Evolutionary conservation across 1,284 basidiomycete species (phyloP), one percentile per base, ranked within the genome.

Genomic region (Fomitopsis schrenkii): DNA sequence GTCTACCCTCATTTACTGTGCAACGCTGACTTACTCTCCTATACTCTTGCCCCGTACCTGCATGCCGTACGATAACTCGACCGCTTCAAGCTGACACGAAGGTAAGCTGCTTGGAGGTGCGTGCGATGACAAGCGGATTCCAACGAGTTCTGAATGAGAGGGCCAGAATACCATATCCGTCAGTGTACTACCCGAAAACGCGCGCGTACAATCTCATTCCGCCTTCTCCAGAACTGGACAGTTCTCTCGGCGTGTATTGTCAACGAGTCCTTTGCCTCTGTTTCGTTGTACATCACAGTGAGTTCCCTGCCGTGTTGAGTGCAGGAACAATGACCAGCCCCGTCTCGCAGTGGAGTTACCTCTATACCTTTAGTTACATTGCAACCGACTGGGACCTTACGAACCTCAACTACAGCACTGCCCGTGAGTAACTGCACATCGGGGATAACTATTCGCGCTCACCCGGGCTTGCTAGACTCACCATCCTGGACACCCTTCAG

Each of bases 201-300:
- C n/a, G n/a, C n/a, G n/a, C n/a, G n/a, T n/a, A n/a, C n/a, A n/a
- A n/a, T n/a, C n/a, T n/a, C n/a, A n/a, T 75, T 77, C 40, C 80
- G 85, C 36, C 87, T 90, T 75, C 71, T 87, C 55, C 69, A 70
- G 42, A 88, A 89, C 69, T 74, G 78, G 14, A 83, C 81, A 41
- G 83, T 92, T 30, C 76, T 90, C 28, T 77, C 83, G 30, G 83
- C 88, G 0, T 78, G 83, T 26, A 70, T 85, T 52, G 86, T 93
- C 63, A 88, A 88, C 5, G n/a, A n/a, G n/a, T 87, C 86, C 69
- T 83, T 88, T 61, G 88, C 91, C 72, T 91, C 90, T 67, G 83
- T 85, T 58, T 87, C 86, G 0, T 90, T 82, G 74, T 87, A 83
- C 70, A 76, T 88, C 55, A 83, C 84, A 0, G 56, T 57, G 7